Evolutionary conservation across 2,329 filamentous ascomycete genomes (phyloP).

Genomic region (Bisporella sp.): DNA sequence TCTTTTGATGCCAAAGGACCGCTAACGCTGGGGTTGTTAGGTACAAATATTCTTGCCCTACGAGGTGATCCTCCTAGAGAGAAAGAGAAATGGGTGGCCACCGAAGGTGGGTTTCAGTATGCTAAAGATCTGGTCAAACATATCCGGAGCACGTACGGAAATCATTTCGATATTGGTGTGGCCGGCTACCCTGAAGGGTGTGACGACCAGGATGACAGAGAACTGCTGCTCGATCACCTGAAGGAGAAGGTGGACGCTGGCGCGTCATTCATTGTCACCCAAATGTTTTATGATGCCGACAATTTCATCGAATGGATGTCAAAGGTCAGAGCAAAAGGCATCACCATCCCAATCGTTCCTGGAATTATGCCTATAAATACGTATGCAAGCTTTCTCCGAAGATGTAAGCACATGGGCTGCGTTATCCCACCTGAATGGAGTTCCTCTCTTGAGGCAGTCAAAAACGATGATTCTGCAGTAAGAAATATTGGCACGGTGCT

Average conservation of each 20-base stretch:
- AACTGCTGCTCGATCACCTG: constrained; percentile 79
- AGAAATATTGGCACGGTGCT: constrained; percentile 82
- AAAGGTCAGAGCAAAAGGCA: constrained; percentile 78
- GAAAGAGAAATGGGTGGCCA: constrained; percentile 86
- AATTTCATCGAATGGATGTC: constrained; percentile 89
- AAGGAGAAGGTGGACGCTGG: constrained; percentile 97
- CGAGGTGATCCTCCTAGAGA: constrained; percentile 91
- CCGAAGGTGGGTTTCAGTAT: constrained; percentile 82
- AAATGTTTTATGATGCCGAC: constrained; percentile 99
- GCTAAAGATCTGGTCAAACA: constrained; percentile 78
- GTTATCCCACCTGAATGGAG: constrained; percentile 77
- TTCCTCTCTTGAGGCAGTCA: constrained; percentile 78
- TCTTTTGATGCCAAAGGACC: no score
- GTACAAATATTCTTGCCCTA: constrained; percentile 89
- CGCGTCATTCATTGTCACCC: constrained; percentile 88
- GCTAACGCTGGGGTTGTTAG: neutral
- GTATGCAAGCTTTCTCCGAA: constrained; percentile 83
- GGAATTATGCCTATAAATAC: constrained; percentile 95
- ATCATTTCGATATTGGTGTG: constrained; percentile 96
- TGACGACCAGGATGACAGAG: constrained; percentile 86
- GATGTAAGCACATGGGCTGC: constrained; percentile 87
- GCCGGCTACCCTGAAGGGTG: constrained; percentile 94
- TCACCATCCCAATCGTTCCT: constrained; percentile 74
- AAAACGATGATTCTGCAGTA: constrained; percentile 93
- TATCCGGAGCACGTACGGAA: constrained; percentile 70